phyloP scores from a whole-genome alignment of 1,284 basidiomycete genomes.

The Xerocomus subilludens region DNA sequence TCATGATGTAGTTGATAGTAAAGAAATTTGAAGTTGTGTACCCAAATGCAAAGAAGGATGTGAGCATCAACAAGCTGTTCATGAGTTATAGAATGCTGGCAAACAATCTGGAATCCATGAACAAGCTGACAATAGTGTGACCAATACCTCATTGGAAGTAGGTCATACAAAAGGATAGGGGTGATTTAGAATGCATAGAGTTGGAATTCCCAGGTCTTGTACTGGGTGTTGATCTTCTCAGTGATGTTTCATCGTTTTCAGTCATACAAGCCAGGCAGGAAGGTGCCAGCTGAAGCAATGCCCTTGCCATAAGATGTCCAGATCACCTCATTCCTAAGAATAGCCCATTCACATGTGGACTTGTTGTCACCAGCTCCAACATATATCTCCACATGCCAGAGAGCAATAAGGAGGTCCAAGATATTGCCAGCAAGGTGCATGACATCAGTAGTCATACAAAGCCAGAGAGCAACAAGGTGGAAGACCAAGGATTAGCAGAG shows the following conservation, averaged over 20 bases:
- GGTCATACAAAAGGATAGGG: neutral
- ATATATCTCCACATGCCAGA: neutral
- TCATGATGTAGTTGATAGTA: conserved; percentile 1
- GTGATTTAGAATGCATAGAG: neutral
- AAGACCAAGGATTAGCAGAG: conserved; percentile 33
- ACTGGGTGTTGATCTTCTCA: neutral
- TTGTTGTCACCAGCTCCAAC: too few species aligned
- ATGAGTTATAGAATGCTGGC: conserved; percentile 10
- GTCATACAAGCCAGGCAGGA: too few species aligned
- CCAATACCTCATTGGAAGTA: neutral
- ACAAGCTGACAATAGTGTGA: conserved; percentile 11
- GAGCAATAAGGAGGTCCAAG: conserved; percentile 12
- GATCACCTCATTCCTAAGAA: too few species aligned
- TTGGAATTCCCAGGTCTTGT: conserved; percentile 30
- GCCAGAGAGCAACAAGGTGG: neutral
- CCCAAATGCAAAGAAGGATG: neutral
- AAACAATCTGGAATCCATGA: conserved; percentile 9
- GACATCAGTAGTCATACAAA: conserved; percentile 34
- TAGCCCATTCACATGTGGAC: too few species aligned
- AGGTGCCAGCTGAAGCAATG: too few species aligned
- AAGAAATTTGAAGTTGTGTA: neutral
- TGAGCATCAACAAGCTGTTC: neutral
- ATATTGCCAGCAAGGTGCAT: conserved; percentile 19
- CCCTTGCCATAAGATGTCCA: too few species aligned
- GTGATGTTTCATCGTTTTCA: too few species aligned